Base-by-base conservation (phyloP, 2,329 filamentous ascomycete species). In the Fusarium sambucinum region DNA sequence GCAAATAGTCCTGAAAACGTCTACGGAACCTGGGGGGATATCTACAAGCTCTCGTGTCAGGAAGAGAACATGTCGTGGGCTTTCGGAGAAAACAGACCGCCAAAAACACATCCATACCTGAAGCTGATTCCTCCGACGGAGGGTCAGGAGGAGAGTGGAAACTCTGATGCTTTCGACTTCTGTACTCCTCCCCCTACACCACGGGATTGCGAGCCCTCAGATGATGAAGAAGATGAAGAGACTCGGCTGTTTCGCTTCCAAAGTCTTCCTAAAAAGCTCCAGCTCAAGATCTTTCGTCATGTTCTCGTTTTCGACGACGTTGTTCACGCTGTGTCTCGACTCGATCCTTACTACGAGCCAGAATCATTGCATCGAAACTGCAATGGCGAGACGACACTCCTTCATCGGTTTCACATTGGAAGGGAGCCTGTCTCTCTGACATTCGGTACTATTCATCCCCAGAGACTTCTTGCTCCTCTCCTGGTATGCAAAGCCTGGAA, bases 251-350 rank as follows among this genome's bases (percentile, higher is more conserved):
- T 73, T 38, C 59, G 12, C 2, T 78, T 82, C 13, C 62, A 77
- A 6, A n/a, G n/a, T 0, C 73, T 84, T 9, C 76, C 78, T 2
- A 10, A 1, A 2, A 1, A 27, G 14, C 0, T 81, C 1, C 77
- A 81, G 50, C 66, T 73, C 5, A 63, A 63, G 3, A 82, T 85
- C 12, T 76, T 85, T 14, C 67, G 62, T 8, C n/a, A 73, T 0
- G n/a, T 75, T 3, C 73, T 84, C 1, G 73, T 79, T n/a, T 81
- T 79, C 45, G 33, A 72, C 0, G 73, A 76, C 1, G 46, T 79
- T 0, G 64, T 86, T 5, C 83, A 86, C 55, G 80, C 77, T 23
- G 72, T 85, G 3, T 84, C 82, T 1, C 76, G 84, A 0, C 73
- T 86, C 0, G 84, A 86, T 32, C 77, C 75, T 0, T 71, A 64